Base-by-base conservation (phyloP, 1,139 yeast species). In the Geotrichum carabidarum region DNA sequence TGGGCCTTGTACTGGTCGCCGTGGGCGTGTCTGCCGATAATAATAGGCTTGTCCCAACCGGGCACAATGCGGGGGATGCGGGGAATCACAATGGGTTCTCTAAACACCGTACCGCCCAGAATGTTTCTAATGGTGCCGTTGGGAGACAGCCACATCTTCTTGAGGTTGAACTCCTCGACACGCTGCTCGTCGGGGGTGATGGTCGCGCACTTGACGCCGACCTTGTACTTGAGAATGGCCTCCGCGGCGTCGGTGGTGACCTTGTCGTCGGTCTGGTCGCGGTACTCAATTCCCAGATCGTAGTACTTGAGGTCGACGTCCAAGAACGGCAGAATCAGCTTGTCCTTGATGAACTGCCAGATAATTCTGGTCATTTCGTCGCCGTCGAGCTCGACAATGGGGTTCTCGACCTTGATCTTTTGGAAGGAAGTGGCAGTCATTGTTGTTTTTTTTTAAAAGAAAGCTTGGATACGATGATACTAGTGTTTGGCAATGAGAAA, bases 111-210 rank as follows among this genome's bases (percentile, higher is more conserved):
- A 61, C 98, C 98, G 50, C 96, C 96, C 61, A 91, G 78, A 62
- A 91, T 85, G 74, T 91, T 91, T 74, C 98, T 83, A 70, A 91
- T 87, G 49, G 98, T 91, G 63, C 98, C 98, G 73, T 91, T 91
- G 62, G 98, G 98, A 27, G 96, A 88, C 56, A 86, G 79, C 97
- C 97, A 91, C 98, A 91, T 91, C 73, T 90, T 85, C 75, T 90
- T 90, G 72, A 91, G 80, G 59, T 79, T 75, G 71, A 89, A 91
- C 74, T 91, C 98, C 72, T 87, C 75, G 54, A 91, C 97, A 65
- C 98, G 82, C 44, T 86, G 91, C 76, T 91, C 98, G 71, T 91
- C 98, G 8, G 98, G 98, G n/a, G 98, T 91, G 71, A 91, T 91
- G 56, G 98, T 91, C 51, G 98, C 98, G 76, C 98, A 91, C 76